Percentiles rank a stretch among this genome's conserved stretches.
Conservation (phyloP, 306 rosid species). For the Clitoria ternatea region DNA sequence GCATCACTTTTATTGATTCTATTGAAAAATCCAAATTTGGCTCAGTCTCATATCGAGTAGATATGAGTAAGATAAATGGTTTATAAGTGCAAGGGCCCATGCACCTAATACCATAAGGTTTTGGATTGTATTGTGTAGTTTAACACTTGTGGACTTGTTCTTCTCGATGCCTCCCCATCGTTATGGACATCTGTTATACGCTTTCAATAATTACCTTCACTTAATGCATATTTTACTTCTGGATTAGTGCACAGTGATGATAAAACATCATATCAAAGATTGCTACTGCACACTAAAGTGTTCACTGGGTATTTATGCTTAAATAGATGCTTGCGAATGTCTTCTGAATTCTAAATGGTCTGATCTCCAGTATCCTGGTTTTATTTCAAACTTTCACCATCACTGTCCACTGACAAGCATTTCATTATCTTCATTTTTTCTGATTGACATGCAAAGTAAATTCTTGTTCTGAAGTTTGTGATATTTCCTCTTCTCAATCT, state of each 20-base stretch:
- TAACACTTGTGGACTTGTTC: too few species aligned
- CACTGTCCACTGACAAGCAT: conserved; percentile 2
- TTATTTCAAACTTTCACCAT: conserved; percentile 10
- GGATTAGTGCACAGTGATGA: not conserved
- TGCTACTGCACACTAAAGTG: not conserved
- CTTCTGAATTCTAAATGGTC: not conserved
- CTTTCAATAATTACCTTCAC: not conserved
- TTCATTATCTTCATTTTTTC: not conserved
- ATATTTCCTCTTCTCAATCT: conserved; percentile 9
- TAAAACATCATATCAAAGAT: conserved; percentile 11
- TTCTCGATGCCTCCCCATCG: too few species aligned
- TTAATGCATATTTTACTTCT: conserved; percentile 18
- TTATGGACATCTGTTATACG: too few species aligned
- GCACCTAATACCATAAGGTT: too few species aligned
- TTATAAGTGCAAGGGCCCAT: too few species aligned
- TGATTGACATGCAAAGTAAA: not conserved
- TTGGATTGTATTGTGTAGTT: too few species aligned
- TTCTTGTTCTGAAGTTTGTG: conserved; percentile 8
- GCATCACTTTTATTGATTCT: conserved; percentile 1
- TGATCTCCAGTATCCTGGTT: not conserved
- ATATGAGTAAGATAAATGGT: too few species aligned
- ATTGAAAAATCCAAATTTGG: too few species aligned
- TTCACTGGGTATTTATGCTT: not conserved
- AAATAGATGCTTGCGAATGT: not conserved
- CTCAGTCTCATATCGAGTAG: too few species aligned